Base-by-base conservation (phyloP, 129 eudicot genomes). In the Chrysanthemum lavandulifolium region DNA sequence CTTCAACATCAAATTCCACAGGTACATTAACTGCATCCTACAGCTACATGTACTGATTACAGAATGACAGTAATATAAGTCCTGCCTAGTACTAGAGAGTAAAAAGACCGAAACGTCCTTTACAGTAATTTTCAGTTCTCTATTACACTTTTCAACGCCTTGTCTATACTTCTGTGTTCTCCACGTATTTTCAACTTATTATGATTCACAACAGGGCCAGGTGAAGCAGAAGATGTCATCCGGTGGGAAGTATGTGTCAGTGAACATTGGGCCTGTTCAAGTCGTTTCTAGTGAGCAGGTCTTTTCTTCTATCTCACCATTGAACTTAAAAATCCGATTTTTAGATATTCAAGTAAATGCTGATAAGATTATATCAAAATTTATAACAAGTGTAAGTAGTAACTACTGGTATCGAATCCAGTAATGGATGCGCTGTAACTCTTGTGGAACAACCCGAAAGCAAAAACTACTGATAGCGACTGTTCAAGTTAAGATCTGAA, bases 281-380 rank as follows among this genome's bases (percentile, higher is more conserved):
- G 98, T 94, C 63, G 76, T 75, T 78, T 94, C 98, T 33, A 90
- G 98, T 72, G 96, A 94, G 83, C 98, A 94, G 98, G 98, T 92
- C 36, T 65, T 62, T 48, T 40, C 7, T 74, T 29, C 65, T 57
- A 25, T 62, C 69, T 50, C 65, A 47, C 67, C 51, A 12, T 68
- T 61, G 49, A 77, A 33, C 81, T 69, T 61, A n/a, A 31, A 58
- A 58, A 15, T 10, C 13, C 1, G 1, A 45, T 18, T 19, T 18
- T 11, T 52, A 15, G 10, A n/a, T 12, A 12, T 47, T 48, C 19
- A 67, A 18, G 10, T 16, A 12, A 18, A 10, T 5, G 2, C 11
- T 45, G 16, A 21, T n/a, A 5, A 12, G 65, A 61, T 11, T 12
- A 11, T 61, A 61, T 61, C 68, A 62, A 13, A 61, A 61, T 8